Conservation (phyloP, 179 eudicot species). For the Patellifolia procumbens region DNA sequence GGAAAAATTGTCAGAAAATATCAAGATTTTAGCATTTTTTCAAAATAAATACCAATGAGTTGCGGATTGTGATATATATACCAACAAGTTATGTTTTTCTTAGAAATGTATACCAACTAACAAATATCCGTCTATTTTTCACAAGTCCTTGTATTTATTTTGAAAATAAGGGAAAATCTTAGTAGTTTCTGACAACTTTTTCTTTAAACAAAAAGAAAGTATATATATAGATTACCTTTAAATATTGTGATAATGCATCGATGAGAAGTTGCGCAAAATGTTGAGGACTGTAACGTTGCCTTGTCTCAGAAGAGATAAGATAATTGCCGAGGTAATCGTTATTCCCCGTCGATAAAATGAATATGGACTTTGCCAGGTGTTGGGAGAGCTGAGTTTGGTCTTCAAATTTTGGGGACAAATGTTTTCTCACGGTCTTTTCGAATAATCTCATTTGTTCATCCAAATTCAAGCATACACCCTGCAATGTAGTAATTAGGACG, state of each 20-base stretch:
- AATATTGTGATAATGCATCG: constrained; percentile 33
- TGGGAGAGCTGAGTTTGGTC: constrained; percentile 17
- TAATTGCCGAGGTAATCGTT: constrained; percentile 63
- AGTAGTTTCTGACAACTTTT: too few species aligned
- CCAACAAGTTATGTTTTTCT: too few species aligned
- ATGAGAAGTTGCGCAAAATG: constrained; percentile 51
- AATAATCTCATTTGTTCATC: constrained; percentile 47
- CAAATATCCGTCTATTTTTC: too few species aligned
- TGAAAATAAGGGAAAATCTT: too few species aligned
- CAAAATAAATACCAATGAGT: too few species aligned
- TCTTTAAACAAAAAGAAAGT: too few species aligned
- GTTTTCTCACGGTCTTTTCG: constrained; percentile 26
- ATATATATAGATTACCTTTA: constrained; percentile 36
- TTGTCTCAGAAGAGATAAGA: constrained; percentile 26
- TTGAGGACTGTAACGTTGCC: constrained; percentile 34
- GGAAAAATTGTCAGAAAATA: too few species aligned
- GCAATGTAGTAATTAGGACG: background rate
- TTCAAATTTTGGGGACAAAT: constrained; percentile 23
- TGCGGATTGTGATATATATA: too few species aligned
- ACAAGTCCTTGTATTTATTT: too few species aligned
- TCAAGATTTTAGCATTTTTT: too few species aligned
- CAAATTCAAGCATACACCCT: constrained; percentile 21
- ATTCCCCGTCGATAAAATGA: constrained; percentile 44
- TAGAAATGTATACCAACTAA: too few species aligned
- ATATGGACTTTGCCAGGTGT: constrained; percentile 51